Evolutionary conservation across 352 stramenopile genomes (phyloP).

Genomic region (Proteromonas lacertae): DNA sequence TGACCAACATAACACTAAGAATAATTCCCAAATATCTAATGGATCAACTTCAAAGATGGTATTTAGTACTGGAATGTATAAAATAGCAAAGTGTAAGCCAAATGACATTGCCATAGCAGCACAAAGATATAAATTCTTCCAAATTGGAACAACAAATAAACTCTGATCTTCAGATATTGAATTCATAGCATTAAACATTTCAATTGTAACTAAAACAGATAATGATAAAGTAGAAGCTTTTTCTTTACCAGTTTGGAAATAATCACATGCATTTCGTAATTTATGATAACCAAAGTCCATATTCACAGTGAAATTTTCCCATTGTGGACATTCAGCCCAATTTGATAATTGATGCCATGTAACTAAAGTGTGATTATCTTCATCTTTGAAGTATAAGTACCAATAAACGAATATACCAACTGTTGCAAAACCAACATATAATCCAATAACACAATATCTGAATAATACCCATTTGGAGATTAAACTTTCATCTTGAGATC

Average conservation of each 20-base stretch:
- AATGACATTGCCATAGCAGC: constrained; percentile 23
- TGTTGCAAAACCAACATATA: constrained; percentile 51
- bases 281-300: neutral
- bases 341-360: constrained; percentile 17
- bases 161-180: constrained; percentile 33
- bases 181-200: constrained; percentile 30
- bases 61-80: constrained; percentile 18
- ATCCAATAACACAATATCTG: constrained; percentile 54
- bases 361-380: constrained; percentile 25
- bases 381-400: constrained; percentile 27
- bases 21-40: neutral
- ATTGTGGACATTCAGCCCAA: constrained; percentile 21
- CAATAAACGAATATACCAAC: constrained; percentile 19
- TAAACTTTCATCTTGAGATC: constrained; percentile 58
- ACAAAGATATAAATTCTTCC: constrained; percentile 27
- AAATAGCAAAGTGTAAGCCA: constrained; percentile 24
- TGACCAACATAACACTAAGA: too few relatives aligned
- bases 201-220: constrained; percentile 33
- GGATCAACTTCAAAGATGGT: constrained; percentile 6
- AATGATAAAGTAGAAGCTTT: constrained; percentile 25
- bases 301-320: constrained; percentile 3
- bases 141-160: constrained; percentile 23
- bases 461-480: constrained; percentile 90
- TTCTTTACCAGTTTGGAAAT: constrained; percentile 9
- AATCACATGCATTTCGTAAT: constrained; percentile 4